A percentile compares a stretch with the other conserved stretches of the same genome.
Evolutionary conservation across 345 rosid species (phyloP).

Genomic region (Laguncularia racemosa): DNA sequence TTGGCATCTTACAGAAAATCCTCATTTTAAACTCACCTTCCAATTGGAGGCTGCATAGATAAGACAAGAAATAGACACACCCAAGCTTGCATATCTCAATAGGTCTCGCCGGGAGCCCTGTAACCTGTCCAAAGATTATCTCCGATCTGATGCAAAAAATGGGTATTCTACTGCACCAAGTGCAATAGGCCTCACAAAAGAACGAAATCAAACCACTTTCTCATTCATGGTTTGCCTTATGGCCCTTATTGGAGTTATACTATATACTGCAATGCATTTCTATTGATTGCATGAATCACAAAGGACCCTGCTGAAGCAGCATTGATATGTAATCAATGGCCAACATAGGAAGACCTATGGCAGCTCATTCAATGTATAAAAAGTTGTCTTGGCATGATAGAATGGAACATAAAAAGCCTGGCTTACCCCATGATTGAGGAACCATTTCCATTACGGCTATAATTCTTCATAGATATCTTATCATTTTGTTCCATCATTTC

Average conservation of each 20-base stretch:
- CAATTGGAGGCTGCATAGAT: constrained; percentile 49
- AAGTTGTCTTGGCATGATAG: too few species aligned
- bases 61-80: constrained; percentile 65
- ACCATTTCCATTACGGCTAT: constrained; percentile 16
- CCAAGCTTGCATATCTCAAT: constrained; percentile 83
- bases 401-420: constrained; percentile 1
- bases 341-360: too few species aligned
- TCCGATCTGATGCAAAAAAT: constrained; percentile 51
- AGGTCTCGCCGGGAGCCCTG: constrained; percentile 85
- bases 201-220: constrained; percentile 1
- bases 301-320: too few species aligned
- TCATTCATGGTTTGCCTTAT: neutral
- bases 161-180: neutral
- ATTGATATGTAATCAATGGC: too few species aligned
- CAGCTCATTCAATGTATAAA: too few species aligned
- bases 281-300: too few species aligned
- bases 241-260: neutral
- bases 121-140: constrained; percentile 83
- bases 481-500: constrained; percentile 26
- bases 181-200: neutral
- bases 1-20: too few species aligned
- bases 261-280: too few species aligned
- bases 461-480: constrained; percentile 22
- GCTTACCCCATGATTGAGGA: constrained; percentile 42
- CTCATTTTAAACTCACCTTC: constrained; percentile 43